Percentiles rank a stretch among this genome's conserved stretches.
phyloP scores from a whole-genome alignment of 805 yeast genomes.

The Hanseniaspora taiwanica region DNA sequence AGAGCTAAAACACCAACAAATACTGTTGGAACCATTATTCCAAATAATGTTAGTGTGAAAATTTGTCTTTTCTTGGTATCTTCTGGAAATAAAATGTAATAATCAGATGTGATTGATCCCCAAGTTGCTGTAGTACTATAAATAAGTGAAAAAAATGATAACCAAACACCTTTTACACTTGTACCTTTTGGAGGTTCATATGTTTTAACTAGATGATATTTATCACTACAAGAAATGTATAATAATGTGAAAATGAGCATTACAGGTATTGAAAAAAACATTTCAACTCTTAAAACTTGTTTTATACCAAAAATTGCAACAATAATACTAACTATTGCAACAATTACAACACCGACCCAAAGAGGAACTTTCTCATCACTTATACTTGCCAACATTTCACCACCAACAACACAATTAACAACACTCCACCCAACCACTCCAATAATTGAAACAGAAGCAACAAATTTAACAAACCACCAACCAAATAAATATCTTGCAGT shows the following conservation, averaged over 20 bases:
- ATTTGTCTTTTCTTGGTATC: constrained; percentile 41
- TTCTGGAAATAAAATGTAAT: constrained; percentile 71
- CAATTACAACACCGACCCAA: constrained; percentile 62
- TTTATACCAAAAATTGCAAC: constrained; percentile 73
- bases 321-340: constrained; percentile 46
- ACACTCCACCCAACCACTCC: constrained; percentile 92
- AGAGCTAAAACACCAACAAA: constrained; percentile 67
- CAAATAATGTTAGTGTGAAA: constrained; percentile 49
- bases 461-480: constrained; percentile 70
- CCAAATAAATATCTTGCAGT: constrained; percentile 72
- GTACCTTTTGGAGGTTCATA: constrained; percentile 16
- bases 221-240: constrained; percentile 45
- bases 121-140: constrained; percentile 78
- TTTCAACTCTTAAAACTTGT: constrained; percentile 55
- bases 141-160: constrained; percentile 58
- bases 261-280: constrained; percentile 56
- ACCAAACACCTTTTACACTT: constrained; percentile 51
- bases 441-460: constrained; percentile 54
- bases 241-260: constrained; percentile 51
- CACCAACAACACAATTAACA: constrained; percentile 80
- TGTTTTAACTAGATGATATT: constrained; percentile 24
- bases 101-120: constrained; percentile 81
- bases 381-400: constrained; percentile 60
- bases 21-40: constrained; percentile 56
- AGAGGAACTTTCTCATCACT: constrained; percentile 55